These are phyloP conservation scores for Aureobasidium zeae DNA, from an alignment of 2,329 filamentous ascomycete species.

Conservation along the genomic window DNA sequence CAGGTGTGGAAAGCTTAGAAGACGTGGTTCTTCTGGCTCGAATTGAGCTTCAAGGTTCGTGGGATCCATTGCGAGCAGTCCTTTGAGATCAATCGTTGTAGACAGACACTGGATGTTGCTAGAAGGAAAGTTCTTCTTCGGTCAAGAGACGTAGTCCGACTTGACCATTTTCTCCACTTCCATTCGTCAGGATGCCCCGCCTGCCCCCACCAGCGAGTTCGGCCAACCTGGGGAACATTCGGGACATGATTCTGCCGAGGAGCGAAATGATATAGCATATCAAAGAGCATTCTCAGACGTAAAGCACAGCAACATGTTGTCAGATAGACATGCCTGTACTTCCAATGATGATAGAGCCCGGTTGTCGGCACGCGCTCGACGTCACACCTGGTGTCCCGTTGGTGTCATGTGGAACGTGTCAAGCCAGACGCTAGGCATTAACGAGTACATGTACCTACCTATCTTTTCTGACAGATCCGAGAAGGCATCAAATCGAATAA, in stretches of 20 bases:
- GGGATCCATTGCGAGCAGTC: constrained; percentile 27
- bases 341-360: too few species aligned
- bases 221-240: not conserved
- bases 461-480: too few species aligned
- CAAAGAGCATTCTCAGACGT: not conserved
- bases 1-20: constrained; percentile 49
- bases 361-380: too few species aligned
- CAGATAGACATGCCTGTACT: too few species aligned
- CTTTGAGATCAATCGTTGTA: not conserved
- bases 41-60: constrained; percentile 29
- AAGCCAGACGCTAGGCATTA: too few species aligned
- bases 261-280: not conserved
- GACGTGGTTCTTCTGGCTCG: constrained; percentile 39
- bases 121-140: not conserved
- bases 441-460: too few species aligned
- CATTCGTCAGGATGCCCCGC: constrained; percentile 15
- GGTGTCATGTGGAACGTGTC: too few species aligned
- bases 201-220: constrained; percentile 1
- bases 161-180: constrained; percentile 6
- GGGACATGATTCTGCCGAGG: not conserved
- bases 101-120: not conserved
- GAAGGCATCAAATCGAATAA: too few species aligned
- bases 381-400: too few species aligned
- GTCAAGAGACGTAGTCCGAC: not conserved
- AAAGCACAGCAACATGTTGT: too few species aligned